Percentiles rank a stretch among this genome's conserved stretches.
Conservation (phyloP, 2,329 filamentous ascomycete species). For the Cladosporium sphaerospermum region DNA sequence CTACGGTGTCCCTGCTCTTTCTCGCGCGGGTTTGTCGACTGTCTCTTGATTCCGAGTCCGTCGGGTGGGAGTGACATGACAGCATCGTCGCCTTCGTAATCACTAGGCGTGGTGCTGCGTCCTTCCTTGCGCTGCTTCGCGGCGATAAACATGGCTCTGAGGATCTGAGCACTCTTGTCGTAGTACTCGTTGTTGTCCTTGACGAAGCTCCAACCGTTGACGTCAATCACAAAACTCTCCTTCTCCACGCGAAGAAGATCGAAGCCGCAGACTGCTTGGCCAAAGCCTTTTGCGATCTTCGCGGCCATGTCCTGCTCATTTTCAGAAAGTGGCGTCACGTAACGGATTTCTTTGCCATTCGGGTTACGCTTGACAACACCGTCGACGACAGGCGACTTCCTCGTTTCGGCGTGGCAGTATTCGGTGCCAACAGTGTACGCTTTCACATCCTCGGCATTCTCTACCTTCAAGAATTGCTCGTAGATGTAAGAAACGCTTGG, state of each 20-base stretch:
- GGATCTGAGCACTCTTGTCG: slow-evolving; percentile 77
- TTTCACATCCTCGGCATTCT: slow-evolving; percentile 97
- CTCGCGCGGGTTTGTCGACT: slow-evolving; percentile 12
- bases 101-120: slow-evolving; percentile 19
- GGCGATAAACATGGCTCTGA: slow-evolving; percentile 80
- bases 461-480: slow-evolving; percentile 92
- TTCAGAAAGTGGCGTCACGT: slow-evolving; percentile 76
- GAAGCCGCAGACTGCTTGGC: slow-evolving; percentile 92
- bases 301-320: slow-evolving; percentile 82
- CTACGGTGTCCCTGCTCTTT: slow-evolving; percentile 33
- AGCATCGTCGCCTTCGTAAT: slow-evolving; percentile 17
- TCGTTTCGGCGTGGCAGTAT: slow-evolving; percentile 93
- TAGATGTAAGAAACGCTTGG: slow-evolving; percentile 83
- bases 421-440: slow-evolving; percentile 91
- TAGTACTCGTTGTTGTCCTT: slow-evolving; percentile 99
- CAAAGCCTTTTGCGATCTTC: slow-evolving; percentile 85
- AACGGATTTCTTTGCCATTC: slow-evolving; percentile 93
- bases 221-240: slow-evolving; percentile 95
- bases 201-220: slow-evolving; percentile 99
- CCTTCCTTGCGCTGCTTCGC: slow-evolving; percentile 59
- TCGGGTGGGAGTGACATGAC: slow-evolving; percentile 9
- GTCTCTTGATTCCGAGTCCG: slow-evolving; percentile 6
- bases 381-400: slow-evolving; percentile 95
- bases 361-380: slow-evolving; percentile 93
- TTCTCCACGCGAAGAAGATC: slow-evolving; percentile 82